Percentiles rank a stretch among this genome's conserved stretches.
phyloP scores from a whole-genome alignment of 176 grass and related monocot genomes.

The Avena eriantha region DNA sequence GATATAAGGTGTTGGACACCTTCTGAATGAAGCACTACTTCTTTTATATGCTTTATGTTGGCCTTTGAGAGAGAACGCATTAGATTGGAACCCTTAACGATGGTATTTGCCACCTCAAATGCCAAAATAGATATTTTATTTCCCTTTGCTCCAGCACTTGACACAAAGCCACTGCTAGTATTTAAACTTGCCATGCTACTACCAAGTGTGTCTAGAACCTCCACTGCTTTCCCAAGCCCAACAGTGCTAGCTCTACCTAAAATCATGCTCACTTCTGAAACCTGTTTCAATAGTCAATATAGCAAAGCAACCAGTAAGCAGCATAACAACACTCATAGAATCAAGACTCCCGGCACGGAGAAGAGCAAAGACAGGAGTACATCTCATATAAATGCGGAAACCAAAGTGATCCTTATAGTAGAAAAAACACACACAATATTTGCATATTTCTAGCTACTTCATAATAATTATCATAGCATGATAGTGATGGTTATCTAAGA shows the following conservation, averaged over 20 bases:
- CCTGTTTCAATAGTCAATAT: conserved; percentile 60
- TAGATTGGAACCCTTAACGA: conserved; percentile 90
- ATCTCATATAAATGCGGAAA: not conserved
- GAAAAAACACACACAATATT: conserved; percentile 14
- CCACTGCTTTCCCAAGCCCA: conserved; percentile 88
- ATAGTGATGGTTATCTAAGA: not conserved
- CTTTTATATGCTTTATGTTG: conserved; percentile 85
- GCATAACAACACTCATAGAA: conserved; percentile 15
- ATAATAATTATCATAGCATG: not conserved
- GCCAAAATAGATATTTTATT: conserved; percentile 92
- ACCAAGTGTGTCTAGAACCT: conserved; percentile 91
- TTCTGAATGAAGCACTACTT: conserved; percentile 82
- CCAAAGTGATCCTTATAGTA: not conserved
- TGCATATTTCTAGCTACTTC: not conserved
- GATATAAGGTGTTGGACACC: conserved; percentile 86
- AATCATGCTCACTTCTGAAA: conserved; percentile 82
- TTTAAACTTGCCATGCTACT: conserved; percentile 93
- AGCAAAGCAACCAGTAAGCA: conserved; percentile 30
- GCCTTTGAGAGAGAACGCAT: conserved; percentile 89
- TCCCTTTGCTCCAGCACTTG: conserved; percentile 60
- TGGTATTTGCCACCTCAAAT: conserved; percentile 97
- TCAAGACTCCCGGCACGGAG: conserved; percentile 10
- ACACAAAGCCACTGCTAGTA: conserved; percentile 69
- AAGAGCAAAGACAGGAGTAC: not conserved
- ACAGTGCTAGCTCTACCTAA: conserved; percentile 82